Conservation (phyloP, 768 basidiomycete species). For the Trametes punicea region DNA sequence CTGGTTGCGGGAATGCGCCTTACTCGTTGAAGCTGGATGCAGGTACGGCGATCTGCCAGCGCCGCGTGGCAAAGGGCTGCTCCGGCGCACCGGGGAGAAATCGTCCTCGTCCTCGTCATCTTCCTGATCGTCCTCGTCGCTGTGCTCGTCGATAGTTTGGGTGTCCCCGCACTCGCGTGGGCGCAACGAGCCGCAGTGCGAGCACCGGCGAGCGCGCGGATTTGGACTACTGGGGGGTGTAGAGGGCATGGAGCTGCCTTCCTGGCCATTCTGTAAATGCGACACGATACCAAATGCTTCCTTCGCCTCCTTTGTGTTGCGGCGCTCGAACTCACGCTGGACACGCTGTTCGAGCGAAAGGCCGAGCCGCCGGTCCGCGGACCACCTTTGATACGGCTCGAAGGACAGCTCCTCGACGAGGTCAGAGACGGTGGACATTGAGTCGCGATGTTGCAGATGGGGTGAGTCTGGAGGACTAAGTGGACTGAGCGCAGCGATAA, state of each 20-base stretch:
- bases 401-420: slow-evolving; percentile 50
- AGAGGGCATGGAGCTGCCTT: not conserved
- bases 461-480: not conserved
- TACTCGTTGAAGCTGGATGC: not conserved
- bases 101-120: not conserved
- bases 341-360: slow-evolving; percentile 41
- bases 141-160: slow-evolving; percentile 7
- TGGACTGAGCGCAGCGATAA: not conserved
- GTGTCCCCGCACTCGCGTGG: slow-evolving; percentile 14
- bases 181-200: slow-evolving; percentile 22
- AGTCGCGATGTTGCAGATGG: slow-evolving; percentile 1
- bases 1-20: not conserved
- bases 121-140: slow-evolving; percentile 12
- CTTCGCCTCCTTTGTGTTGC: slow-evolving; percentile 5
- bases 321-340: slow-evolving; percentile 28
- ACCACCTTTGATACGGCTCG: slow-evolving; percentile 42
- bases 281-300: not conserved
- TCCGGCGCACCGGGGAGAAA: not conserved
- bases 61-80: not conserved
- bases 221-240: not conserved
- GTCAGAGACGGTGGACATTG: slow-evolving; percentile 13
- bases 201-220: slow-evolving; percentile 14
- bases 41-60: slow-evolving; percentile 14
- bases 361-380: slow-evolving; percentile 42
- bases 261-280: not conserved